Base-by-base conservation (phyloP, 2,329 filamentous ascomycete species). In the Epichloe festucae region DNA sequence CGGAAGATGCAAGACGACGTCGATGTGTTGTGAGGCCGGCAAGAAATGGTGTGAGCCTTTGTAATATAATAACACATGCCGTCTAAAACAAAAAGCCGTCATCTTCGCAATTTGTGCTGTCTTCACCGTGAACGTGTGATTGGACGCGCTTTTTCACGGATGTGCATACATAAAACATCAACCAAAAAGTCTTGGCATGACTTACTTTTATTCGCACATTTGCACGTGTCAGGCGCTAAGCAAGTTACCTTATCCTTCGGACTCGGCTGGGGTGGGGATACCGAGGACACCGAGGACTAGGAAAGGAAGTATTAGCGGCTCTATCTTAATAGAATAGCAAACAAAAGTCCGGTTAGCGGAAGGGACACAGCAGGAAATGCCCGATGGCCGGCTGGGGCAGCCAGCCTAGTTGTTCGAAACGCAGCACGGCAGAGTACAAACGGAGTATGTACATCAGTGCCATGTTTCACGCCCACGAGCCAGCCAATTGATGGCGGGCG, bases 211-310 rank as follows among this genome's bases (percentile, higher is more conserved):
- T 10, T 31, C 40, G 36, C 31, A 23, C 21, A 15, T 38, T 46
- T 52, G 44, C 48, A 50, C 47, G 21, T 53, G 51, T 36, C 47
- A 52, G 44, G 21, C 34, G 31, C 21, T 36, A 27, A 42, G 31
- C 21, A 46, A 52, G 41, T 52, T 49, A 52, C 51, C 51, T 52
- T 49, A 49, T 49, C 51, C 51, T 49, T 39, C 43, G 35, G 31
- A n/a, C 42, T 46, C 17, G 42, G 42, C 49, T 46, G 42, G 35
- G 42, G 21, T 50, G 49, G 36, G 12, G 49, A 46, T 46, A 23
- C 49, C 35, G 42, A 50, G 21, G 19, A 44, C 19, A 38, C 15
- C 14, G 8, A 10, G 27, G 27, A 31, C 27, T 31, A 10, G 27
- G 8, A 31, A 31, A 31, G 27, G 27, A 31, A 31, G 27, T 31